A percentile compares a stretch with the other conserved stretches of the same genome.
phyloP scores from a whole-genome alignment of 192 early-diverging fungal species.

The Backusella circina region DNA sequence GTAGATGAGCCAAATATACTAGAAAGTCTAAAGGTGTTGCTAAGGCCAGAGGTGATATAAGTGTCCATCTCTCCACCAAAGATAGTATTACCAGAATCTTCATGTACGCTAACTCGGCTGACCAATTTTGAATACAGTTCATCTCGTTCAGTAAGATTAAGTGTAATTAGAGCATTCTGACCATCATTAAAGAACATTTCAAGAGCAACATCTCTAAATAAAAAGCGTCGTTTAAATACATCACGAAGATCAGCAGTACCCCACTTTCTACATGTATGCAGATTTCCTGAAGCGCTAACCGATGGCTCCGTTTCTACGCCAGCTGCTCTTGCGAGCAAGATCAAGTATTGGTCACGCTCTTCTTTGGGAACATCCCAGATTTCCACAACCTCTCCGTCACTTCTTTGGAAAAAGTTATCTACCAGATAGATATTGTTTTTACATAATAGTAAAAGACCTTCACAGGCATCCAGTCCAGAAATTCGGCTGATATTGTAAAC shows the following conservation, averaged over 20 bases:
- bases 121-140: conserved; percentile 59
- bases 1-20: conserved; percentile 64
- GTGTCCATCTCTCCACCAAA: conserved; percentile 38
- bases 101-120: conserved; percentile 45
- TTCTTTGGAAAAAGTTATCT: conserved; percentile 62
- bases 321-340: conserved; percentile 49
- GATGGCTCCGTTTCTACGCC: conserved; percentile 36
- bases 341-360: conserved; percentile 57
- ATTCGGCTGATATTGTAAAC: conserved; percentile 67
- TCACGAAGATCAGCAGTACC: conserved; percentile 60
- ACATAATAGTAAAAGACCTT: conserved; percentile 65
- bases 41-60: conserved; percentile 18
- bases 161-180: conserved; percentile 70
- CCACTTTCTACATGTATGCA: conserved; percentile 48
- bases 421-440: conserved; percentile 71
- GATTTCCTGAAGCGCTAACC: conserved; percentile 35
- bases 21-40: conserved; percentile 42
- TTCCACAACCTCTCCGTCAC: conserved; percentile 68
- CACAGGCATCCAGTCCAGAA: conserved; percentile 64
- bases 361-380: conserved; percentile 63
- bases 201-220: conserved; percentile 68
- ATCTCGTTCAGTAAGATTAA: conserved; percentile 62
- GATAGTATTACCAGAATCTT: conserved; percentile 44
- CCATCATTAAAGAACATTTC: conserved; percentile 81
- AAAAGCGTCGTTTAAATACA: conserved; percentile 58